Evolutionary conservation across 331 rosid species (phyloP).

Genomic region (Quercus tomentella): DNA sequence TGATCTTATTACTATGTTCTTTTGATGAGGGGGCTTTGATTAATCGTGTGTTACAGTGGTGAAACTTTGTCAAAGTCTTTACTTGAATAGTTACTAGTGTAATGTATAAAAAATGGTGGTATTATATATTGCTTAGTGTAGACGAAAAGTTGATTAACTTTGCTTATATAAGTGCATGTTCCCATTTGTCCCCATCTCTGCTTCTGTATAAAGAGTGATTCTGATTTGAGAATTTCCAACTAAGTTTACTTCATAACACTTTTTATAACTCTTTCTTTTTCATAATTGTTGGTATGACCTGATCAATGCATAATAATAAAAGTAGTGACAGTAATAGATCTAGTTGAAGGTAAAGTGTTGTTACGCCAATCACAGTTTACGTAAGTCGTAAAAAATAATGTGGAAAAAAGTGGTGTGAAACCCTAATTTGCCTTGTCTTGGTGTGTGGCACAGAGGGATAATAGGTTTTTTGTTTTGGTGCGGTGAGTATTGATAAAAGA

Average conservation of each 20-base stretch:
- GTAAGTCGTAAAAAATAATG: too few species aligned
- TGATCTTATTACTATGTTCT: constrained; percentile 13
- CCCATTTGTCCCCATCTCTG: constrained; percentile 1
- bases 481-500: neutral
- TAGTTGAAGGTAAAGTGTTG: too few species aligned
- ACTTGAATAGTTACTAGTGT: constrained; percentile 16
- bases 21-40: neutral
- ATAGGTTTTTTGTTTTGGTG: too few species aligned
- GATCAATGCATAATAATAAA: too few species aligned
- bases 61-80: constrained; percentile 33
- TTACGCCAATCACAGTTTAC: too few species aligned
- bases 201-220: neutral
- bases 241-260: too few species aligned
- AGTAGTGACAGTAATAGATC: too few species aligned
- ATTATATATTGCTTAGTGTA: constrained; percentile 28
- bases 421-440: constrained; percentile 1
- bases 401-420: too few species aligned
- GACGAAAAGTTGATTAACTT: constrained; percentile 37
- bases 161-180: constrained; percentile 27
- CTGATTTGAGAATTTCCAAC: neutral
- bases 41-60: constrained; percentile 10
- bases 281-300: too few species aligned
- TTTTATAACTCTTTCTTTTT: too few species aligned
- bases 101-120: constrained; percentile 36
- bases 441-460: neutral